Evolutionary conservation across 1,284 basidiomycete genomes (phyloP).

Genomic region (Trichosporon asahii): DNA sequence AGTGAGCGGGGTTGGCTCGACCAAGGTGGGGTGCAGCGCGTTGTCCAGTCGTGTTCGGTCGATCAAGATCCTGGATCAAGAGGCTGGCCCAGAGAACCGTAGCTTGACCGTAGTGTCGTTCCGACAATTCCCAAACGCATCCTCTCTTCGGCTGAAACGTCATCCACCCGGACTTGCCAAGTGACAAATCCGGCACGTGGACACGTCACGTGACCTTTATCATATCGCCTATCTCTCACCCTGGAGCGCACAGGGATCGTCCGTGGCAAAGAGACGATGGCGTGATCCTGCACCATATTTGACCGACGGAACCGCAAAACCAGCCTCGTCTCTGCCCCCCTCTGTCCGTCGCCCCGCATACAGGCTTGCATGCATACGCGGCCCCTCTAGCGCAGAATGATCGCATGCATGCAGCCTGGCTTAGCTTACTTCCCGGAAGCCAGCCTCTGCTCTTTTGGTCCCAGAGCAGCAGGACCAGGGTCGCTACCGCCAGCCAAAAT

Average conservation of each 20-base stretch:
- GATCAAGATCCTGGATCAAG: neutral
- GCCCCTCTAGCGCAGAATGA: neutral
- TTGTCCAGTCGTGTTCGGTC: no score
- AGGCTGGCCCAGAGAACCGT: neutral
- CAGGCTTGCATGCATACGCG: neutral
- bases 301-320: constrained; percentile 1
- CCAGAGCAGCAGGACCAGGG: neutral
- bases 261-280: constrained; percentile 3
- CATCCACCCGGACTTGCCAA: neutral
- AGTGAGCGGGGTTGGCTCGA: no score
- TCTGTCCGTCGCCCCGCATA: no score
- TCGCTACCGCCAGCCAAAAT: neutral
- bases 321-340: neutral
- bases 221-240: neutral
- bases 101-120: neutral
- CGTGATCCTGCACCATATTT: constrained; percentile 13
- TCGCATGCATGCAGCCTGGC: neutral
- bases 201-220: neutral
- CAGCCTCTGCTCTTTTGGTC: neutral
- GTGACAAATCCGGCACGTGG: neutral
- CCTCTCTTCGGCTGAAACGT: neutral
- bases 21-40: neutral
- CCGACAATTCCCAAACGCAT: neutral
- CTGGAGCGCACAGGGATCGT: neutral
- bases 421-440: neutral